Percentiles rank a stretch among this genome's conserved stretches.
Evolutionary conservation across 495 filamentous ascomycete species (phyloP).

Genomic region (Opeltia flavorubescens): DNA sequence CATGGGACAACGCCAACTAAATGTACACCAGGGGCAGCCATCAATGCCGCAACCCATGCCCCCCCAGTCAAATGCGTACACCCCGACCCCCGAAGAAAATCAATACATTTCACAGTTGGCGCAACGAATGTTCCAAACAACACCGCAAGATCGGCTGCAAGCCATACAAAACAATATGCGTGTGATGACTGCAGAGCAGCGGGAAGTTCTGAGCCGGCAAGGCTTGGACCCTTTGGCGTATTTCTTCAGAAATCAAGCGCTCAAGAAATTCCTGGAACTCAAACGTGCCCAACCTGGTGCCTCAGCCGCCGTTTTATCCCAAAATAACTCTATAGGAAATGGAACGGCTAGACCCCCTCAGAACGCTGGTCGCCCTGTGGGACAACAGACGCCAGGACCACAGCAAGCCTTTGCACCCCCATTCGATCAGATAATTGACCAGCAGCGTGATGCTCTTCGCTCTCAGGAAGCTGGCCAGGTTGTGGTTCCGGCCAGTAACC

Average conservation of each 20-base stretch:
- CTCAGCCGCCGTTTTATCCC: background rate
- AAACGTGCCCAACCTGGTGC: constrained; percentile 2
- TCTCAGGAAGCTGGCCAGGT: constrained; percentile 51
- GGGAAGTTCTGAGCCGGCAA: constrained; percentile 19
- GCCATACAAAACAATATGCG: constrained; percentile 2
- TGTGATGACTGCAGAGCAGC: constrained; percentile 5
- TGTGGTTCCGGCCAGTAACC: constrained; percentile 51
- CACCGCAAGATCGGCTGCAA: background rate
- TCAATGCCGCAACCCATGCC: constrained; percentile 7
- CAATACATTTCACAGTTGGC: constrained; percentile 31
- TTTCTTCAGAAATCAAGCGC: constrained; percentile 35
- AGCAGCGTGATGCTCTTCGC: constrained; percentile 47
- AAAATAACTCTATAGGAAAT: background rate
- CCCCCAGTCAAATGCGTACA: background rate
- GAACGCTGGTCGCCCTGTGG: constrained; percentile 1
- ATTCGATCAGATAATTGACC: constrained; percentile 42
- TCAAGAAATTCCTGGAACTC: constrained; percentile 20
- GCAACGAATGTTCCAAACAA: constrained; percentile 8
- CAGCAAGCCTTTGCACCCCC: constrained; percentile 30
- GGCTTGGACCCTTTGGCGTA: constrained; percentile 34
- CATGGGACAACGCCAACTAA: constrained; percentile 4
- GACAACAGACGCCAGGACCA: constrained; percentile 4
- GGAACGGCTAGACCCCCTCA: constrained; percentile 8
- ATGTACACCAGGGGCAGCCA: constrained; percentile 7
- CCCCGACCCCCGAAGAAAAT: constrained; percentile 26